phyloP scores from a whole-genome alignment of 2,329 filamentous ascomycete genomes.

The Fusarium newnesense region DNA sequence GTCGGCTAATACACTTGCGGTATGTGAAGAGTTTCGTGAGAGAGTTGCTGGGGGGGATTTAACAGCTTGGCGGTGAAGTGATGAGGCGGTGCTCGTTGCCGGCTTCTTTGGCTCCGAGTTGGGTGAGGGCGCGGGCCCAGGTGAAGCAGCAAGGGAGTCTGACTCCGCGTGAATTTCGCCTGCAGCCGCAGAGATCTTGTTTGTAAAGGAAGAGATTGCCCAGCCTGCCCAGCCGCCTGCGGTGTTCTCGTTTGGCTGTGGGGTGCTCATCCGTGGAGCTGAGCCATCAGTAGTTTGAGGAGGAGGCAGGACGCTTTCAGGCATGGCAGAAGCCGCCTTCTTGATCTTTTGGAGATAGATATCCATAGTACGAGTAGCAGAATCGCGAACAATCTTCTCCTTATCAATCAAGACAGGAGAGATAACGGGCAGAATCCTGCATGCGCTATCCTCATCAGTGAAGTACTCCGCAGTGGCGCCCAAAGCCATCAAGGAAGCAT shows the following conservation, averaged over 20 bases:
- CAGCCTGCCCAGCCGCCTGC: constrained; percentile 83
- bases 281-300: constrained; percentile 62
- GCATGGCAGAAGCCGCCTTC: constrained; percentile 80
- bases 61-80: constrained; percentile 69
- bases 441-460: constrained; percentile 87
- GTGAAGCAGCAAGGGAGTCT: constrained; percentile 54
- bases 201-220: constrained; percentile 98
- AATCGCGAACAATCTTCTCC: constrained; percentile 92
- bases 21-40: constrained; percentile 61
- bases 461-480: constrained; percentile 88
- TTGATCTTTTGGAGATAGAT: constrained; percentile 84
- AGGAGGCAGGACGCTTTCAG: constrained; percentile 81
- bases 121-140: constrained; percentile 54
- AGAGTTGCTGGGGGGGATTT: constrained; percentile 60
- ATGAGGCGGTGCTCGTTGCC: constrained; percentile 64
- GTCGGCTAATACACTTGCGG: constrained; percentile 55
- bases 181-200: constrained; percentile 84
- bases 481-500: constrained; percentile 87
- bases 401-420: constrained; percentile 91
- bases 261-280: constrained; percentile 81
- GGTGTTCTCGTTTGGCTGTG: constrained; percentile 68
- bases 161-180: constrained; percentile 81
- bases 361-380: constrained; percentile 90
- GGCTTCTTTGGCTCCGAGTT: constrained; percentile 51
- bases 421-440: constrained; percentile 83